Evolutionary conservation across 495 filamentous ascomycete species (phyloP).

Genomic region (Immersiella caudata): DNA sequence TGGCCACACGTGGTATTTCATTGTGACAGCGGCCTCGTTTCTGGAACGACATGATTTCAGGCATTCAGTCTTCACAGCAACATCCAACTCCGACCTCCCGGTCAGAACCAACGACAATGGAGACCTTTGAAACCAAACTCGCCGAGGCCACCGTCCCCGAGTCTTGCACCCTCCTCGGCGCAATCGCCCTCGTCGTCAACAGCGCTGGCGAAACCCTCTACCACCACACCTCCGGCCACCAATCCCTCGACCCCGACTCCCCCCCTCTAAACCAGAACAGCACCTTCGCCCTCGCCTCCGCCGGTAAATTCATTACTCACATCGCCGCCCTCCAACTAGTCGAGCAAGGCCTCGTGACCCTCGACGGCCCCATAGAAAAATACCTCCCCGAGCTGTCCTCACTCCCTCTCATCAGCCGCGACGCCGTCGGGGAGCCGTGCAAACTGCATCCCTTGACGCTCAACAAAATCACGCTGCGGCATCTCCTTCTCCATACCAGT

Average conservation of each 20-base stretch:
- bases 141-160: background rate
- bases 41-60: background rate
- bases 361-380: conserved; percentile 30
- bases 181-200: conserved; percentile 10
- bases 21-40: background rate
- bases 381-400: conserved; percentile 29
- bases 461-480: conserved; percentile 31
- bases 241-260: conserved; percentile 16
- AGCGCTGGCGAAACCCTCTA: conserved; percentile 8
- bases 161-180: background rate
- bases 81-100: background rate
- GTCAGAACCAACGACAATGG: background rate
- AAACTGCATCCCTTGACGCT: background rate
- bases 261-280: conserved; percentile 16
- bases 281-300: conserved; percentile 16
- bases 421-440: background rate
- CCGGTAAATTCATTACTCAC: conserved; percentile 33
- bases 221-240: conserved; percentile 15
- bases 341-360: conserved; percentile 29
- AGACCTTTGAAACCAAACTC: conserved; percentile 1
- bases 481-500: conserved; percentile 29
- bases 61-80: background rate
- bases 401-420: conserved; percentile 1
- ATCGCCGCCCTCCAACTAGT: conserved; percentile 34
- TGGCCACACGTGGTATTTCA: background rate